These are phyloP conservation scores for Termitomyces sp. DNA, from an alignment of 1,284 basidiomycete species.

Conservation along the genomic window DNA sequence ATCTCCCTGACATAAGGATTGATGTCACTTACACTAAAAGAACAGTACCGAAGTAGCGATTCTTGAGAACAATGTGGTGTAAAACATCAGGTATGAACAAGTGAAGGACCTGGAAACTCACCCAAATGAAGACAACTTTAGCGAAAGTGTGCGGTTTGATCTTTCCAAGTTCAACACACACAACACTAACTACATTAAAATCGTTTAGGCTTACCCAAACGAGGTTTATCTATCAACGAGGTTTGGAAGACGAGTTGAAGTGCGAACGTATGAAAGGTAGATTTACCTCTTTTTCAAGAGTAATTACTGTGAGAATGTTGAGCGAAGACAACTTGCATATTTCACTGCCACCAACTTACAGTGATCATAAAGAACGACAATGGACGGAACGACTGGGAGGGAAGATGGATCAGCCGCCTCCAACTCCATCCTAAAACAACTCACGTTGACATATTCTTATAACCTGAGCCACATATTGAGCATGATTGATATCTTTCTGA, in stretches of 20 bases:
- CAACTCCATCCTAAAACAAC: neutral
- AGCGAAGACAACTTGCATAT: neutral
- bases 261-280: neutral
- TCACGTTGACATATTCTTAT: slow-evolving; percentile 19
- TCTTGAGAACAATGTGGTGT: slow-evolving; percentile 13
- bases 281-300: slow-evolving; percentile 23
- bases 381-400: slow-evolving; percentile 21
- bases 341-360: slow-evolving; percentile 13
- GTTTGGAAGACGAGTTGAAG: neutral
- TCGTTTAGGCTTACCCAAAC: slow-evolving; percentile 21
- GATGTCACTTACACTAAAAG: slow-evolving; percentile 19
- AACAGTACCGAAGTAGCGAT: slow-evolving; percentile 24
- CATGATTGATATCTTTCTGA: neutral
- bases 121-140: slow-evolving; percentile 23
- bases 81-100: neutral
- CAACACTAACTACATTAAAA: neutral
- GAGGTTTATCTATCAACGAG: slow-evolving; percentile 19
- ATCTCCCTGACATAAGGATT: neutral
- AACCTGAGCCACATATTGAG: slow-evolving; percentile 5
- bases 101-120: slow-evolving; percentile 8
- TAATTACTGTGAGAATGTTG: slow-evolving; percentile 21
- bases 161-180: slow-evolving; percentile 13
- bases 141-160: slow-evolving; percentile 20
- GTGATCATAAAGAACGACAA: slow-evolving; percentile 26
- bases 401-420: neutral